Evolutionary conservation across 345 rosid species (phyloP), one percentile per base, ranked within the genome.

Genomic region (Eutrema yunnanense): DNA sequence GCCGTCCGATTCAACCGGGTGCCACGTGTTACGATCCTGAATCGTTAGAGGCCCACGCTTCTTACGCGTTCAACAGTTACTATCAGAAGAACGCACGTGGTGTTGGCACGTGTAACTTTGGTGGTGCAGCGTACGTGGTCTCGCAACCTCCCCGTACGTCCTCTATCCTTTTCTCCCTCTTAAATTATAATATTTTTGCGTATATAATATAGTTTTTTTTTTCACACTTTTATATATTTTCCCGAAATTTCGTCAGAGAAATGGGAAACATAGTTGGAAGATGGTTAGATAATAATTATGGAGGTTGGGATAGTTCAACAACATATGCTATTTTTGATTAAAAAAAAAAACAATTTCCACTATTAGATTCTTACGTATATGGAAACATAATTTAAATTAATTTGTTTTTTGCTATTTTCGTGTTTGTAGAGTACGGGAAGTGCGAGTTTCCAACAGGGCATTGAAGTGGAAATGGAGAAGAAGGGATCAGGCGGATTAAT

Each of bases 31-130:
- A 80, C 32, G 16, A 76, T 71, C 99, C 99, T 6, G 84, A 88
- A 52, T 77, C 91, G 4, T 62, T 92, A 2, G 92, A 74, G 65
- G 96, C 99, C 1, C 99, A 96, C 73, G 96, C 99, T 4, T 88
- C 98, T 9, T 96, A 84, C 19, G 99, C 99, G 8, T 96, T 92
- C 82, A 92, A 96, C 78, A 92, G 98, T 77, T 92, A 87, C 49
- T 96, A 90, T 56, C 98, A 96, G 88, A 92, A 85, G 84, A 84
- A 87, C n/a, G 71, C 79, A 11, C 97, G 98, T 46, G 79, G 59
- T 5, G 59, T 69, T 27, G 99, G 99, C 67, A 80, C 88, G 68
- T 96, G 99, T 38, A 46, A 88, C 5, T 96, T 96, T 76, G 88
- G 86, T 9, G 97, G 97, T 49, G 82, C 90, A 6, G 97, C 96